Evolutionary conservation across 2,329 filamentous ascomycete genomes (phyloP).

Genomic region (Penicillium sp.): DNA sequence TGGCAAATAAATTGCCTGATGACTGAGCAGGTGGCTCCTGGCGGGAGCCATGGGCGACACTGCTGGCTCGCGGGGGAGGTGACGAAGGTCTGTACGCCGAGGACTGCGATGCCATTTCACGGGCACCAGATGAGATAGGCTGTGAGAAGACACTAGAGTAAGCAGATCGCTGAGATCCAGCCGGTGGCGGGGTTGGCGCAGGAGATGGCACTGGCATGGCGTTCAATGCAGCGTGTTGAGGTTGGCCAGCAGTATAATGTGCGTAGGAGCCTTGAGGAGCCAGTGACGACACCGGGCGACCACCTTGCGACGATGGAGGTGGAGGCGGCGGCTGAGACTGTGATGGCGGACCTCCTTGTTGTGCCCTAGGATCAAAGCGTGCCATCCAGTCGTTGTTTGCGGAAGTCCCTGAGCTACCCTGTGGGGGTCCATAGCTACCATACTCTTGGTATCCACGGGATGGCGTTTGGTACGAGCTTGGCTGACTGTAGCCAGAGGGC

Average conservation of each 20-base stretch:
- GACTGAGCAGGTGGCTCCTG: conserved; percentile 35
- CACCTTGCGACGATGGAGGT: conserved; percentile 14
- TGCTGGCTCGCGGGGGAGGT: conserved; percentile 33
- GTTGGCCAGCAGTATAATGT: conserved; percentile 29
- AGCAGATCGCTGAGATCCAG: conserved; percentile 30
- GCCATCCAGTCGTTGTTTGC: conserved; percentile 46
- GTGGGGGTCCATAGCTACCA: conserved; percentile 29
- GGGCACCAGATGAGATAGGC: conserved; percentile 26
- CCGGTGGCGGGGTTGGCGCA: conserved; percentile 35
- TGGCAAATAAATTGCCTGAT: conserved; percentile 30
- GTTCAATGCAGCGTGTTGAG: conserved; percentile 27
- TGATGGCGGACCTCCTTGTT: conserved; percentile 27
- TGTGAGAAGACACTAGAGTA: conserved; percentile 36
- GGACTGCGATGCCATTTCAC: conserved; percentile 34
- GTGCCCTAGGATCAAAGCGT: conserved; percentile 43
- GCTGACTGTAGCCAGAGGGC: conserved; percentile 30
- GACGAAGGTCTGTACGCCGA: conserved; percentile 27
- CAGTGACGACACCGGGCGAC: conserved; percentile 21
- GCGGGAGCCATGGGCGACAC: conserved; percentile 33
- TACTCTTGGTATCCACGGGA: conserved; percentile 39
- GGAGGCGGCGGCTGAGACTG: conserved; percentile 28
- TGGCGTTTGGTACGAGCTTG: conserved; percentile 30
- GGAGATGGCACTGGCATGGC: conserved; percentile 36
- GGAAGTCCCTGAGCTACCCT: conserved; percentile 28
- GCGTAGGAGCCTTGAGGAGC: conserved; percentile 33